These are phyloP conservation scores for Penicillium frequentans DNA, from an alignment of 2,329 filamentous ascomycete genomes.

Conservation along the genomic window DNA sequence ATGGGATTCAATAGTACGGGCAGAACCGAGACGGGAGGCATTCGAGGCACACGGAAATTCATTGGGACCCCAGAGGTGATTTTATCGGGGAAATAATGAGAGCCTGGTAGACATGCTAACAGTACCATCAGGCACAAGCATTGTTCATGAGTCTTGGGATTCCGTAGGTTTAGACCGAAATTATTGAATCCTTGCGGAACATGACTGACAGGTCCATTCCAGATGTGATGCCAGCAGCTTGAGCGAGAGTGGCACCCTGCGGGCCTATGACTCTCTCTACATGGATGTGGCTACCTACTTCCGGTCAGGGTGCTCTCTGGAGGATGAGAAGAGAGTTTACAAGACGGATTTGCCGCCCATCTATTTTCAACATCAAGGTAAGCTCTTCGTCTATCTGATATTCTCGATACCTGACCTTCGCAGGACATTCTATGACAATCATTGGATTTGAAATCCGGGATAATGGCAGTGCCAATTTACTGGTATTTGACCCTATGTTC, in stretches of 20 bases:
- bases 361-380: constrained; percentile 82
- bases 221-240: constrained; percentile 64
- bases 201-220: not conserved
- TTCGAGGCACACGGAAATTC: constrained; percentile 86
- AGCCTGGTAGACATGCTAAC: constrained; percentile 5
- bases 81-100: not conserved
- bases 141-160: constrained; percentile 71
- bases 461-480: constrained; percentile 65
- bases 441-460: constrained; percentile 74
- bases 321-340: constrained; percentile 61
- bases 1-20: constrained; percentile 74
- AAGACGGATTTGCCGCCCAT: constrained; percentile 75
- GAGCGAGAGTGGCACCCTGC: constrained; percentile 46
- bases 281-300: constrained; percentile 77
- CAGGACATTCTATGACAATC: constrained; percentile 86
- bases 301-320: constrained; percentile 49
- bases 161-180: constrained; percentile 48
- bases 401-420: not conserved
- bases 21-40: constrained; percentile 79
- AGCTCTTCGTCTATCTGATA: constrained; percentile 3
- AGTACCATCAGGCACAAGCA: constrained; percentile 65
- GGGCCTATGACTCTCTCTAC: constrained; percentile 57
- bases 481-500: constrained; percentile 89
- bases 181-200: not conserved
- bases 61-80: constrained; percentile 87